These are phyloP conservation scores for Lagenaria siceraria DNA, from an alignment of 306 rosid genomes.

Conservation along the genomic window DNA sequence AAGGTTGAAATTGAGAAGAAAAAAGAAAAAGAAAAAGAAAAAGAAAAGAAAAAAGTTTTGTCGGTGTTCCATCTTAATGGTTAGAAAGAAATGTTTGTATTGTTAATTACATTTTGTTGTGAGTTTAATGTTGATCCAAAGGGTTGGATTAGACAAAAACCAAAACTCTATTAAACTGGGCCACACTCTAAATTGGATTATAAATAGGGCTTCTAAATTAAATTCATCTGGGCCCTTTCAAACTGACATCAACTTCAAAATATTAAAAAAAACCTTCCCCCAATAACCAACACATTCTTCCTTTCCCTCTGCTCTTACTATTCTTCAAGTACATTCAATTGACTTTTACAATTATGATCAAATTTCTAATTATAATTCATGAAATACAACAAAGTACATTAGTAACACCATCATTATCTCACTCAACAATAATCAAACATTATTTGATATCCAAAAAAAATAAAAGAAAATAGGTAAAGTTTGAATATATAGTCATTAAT, in stretches of 20 bases:
- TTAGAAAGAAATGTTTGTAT: background rate
- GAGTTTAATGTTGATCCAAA: background rate
- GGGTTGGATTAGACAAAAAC: constrained; percentile 1
- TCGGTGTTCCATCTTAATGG: background rate
- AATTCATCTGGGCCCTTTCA: background rate
- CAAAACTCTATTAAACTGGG: background rate
- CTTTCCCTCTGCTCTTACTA: background rate
- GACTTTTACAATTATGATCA: background rate
- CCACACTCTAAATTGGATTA: background rate
- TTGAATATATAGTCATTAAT: too few relatives aligned
- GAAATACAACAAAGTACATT: background rate
- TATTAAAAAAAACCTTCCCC: background rate
- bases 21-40: background rate
- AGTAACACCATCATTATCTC: background rate
- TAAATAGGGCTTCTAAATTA: background rate
- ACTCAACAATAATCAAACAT: background rate
- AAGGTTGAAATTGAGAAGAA: background rate
- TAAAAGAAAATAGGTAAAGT: too few relatives aligned
- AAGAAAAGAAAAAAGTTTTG: background rate
- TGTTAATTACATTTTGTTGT: background rate
- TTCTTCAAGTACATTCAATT: background rate
- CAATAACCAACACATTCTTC: background rate
- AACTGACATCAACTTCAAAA: too few relatives aligned
- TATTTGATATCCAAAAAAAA: too few relatives aligned
- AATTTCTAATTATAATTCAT: background rate